Evolutionary conservation across 805 yeast species (phyloP).

Genomic region (Sugiyamaella qingdaonensis): DNA sequence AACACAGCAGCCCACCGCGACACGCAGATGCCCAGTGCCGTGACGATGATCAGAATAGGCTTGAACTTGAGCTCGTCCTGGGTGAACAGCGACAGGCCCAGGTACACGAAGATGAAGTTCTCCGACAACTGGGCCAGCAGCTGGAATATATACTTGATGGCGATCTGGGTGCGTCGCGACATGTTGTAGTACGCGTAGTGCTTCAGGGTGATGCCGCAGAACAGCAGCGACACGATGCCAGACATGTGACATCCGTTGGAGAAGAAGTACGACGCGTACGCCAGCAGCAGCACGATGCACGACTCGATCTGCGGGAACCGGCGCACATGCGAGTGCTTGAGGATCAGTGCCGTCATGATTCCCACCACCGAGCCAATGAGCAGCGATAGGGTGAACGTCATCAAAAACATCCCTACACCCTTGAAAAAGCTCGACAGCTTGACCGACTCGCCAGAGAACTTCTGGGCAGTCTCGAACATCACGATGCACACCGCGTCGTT

Average conservation of each 20-base stretch:
- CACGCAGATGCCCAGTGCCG: constrained; percentile 84
- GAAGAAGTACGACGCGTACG: constrained; percentile 94
- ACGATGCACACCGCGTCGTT: constrained; percentile 98
- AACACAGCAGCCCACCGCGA: constrained; percentile 98
- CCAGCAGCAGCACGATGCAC: constrained; percentile 81
- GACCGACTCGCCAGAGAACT: constrained; percentile 83
- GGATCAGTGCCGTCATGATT: constrained; percentile 77
- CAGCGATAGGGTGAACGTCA: constrained; percentile 89
- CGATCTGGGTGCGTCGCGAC: constrained; percentile 96
- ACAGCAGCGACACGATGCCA: constrained; percentile 89
- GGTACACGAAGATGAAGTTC: constrained; percentile 91
- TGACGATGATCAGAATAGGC: constrained; percentile 85
- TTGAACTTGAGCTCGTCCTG: constrained; percentile 94
- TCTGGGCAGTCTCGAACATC: constrained; percentile 97
- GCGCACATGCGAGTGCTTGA: constrained; percentile 89
- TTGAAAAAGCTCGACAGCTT: constrained; percentile 59
- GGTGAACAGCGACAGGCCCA: constrained; percentile 91
- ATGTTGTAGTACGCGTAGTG: constrained; percentile 96
- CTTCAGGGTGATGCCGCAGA: constrained; percentile 94
- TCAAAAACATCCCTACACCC: constrained; percentile 88
- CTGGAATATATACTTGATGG: constrained; percentile 92
- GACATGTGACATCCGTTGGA: constrained; percentile 99
- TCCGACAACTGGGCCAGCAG: constrained; percentile 91
- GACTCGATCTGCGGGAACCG: constrained; percentile 97
- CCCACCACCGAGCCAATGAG: constrained; percentile 88